These are phyloP conservation scores for Solanum tarapatanum DNA, from an alignment of 257 asterid genomes.

Conservation along the genomic window DNA sequence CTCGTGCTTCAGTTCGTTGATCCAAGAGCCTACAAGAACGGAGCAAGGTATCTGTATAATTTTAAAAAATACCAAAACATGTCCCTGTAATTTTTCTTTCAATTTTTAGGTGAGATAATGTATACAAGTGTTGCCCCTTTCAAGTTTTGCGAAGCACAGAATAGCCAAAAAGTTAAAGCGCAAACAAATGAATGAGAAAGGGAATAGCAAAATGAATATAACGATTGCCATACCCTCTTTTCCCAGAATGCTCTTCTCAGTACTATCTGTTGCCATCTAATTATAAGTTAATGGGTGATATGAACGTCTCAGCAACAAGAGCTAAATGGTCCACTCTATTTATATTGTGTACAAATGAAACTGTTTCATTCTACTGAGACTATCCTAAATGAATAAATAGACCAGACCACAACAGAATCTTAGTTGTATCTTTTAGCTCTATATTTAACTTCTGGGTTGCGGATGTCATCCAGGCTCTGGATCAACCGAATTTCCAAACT, in stretches of 20 bases:
- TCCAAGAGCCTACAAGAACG: background rate
- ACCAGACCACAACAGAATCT: background rate
- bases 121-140: background rate
- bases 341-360: background rate
- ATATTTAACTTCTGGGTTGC: slow-evolving; percentile 80
- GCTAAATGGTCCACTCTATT: background rate
- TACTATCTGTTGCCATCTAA: background rate
- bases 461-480: slow-evolving; percentile 83
- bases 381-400: background rate
- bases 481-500: slow-evolving; percentile 90
- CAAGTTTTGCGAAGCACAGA: background rate
- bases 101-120: background rate
- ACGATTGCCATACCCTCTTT: background rate
- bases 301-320: background rate
- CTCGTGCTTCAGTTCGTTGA: background rate
- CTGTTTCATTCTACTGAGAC: background rate
- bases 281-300: background rate
- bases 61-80: background rate
- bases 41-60: background rate
- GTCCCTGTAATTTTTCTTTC: background rate
- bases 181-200: background rate
- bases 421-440: slow-evolving; percentile 54
- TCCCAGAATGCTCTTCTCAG: background rate
- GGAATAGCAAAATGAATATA: background rate
- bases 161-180: background rate